Conservation (phyloP, 306 rosid genomes). For the Cicer yamashitae region DNA sequence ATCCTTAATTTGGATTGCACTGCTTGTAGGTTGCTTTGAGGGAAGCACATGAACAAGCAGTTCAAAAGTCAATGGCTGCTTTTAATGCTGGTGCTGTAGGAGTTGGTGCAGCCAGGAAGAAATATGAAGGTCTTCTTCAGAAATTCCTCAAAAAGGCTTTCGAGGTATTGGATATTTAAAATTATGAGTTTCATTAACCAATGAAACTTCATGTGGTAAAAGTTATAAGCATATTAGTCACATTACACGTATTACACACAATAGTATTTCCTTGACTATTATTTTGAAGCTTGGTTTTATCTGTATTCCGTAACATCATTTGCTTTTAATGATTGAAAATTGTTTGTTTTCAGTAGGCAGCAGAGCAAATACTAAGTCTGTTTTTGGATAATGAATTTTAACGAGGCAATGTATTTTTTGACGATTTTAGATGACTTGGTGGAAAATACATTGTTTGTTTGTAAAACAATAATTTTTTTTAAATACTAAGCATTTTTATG, state of each 20-base stretch:
- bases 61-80: constrained; percentile 72
- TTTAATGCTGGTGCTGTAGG: constrained; percentile 87
- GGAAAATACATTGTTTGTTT: not conserved
- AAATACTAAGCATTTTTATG: not conserved
- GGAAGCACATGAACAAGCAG: constrained; percentile 92
- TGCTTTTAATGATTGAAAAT: constrained; percentile 11
- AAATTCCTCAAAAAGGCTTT: constrained; percentile 77
- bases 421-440: not conserved
- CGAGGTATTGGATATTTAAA: constrained; percentile 63
- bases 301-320: constrained; percentile 12
- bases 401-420: not conserved
- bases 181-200: constrained; percentile 10
- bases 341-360: not conserved
- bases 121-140: constrained; percentile 73
- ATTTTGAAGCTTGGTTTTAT: constrained; percentile 8
- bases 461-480: not conserved
- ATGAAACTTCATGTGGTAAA: not conserved
- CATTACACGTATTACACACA: not conserved
- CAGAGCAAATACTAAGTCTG: not conserved
- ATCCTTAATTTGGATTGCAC: constrained; percentile 41
- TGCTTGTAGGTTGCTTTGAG: constrained; percentile 72
- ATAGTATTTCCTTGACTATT: not conserved
- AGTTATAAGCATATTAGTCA: not conserved
- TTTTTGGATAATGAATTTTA: not conserved
- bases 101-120: constrained; percentile 83